phyloP scores from a whole-genome alignment of 2,329 filamentous ascomycete species.

The Chrysoporthe puriensis region DNA sequence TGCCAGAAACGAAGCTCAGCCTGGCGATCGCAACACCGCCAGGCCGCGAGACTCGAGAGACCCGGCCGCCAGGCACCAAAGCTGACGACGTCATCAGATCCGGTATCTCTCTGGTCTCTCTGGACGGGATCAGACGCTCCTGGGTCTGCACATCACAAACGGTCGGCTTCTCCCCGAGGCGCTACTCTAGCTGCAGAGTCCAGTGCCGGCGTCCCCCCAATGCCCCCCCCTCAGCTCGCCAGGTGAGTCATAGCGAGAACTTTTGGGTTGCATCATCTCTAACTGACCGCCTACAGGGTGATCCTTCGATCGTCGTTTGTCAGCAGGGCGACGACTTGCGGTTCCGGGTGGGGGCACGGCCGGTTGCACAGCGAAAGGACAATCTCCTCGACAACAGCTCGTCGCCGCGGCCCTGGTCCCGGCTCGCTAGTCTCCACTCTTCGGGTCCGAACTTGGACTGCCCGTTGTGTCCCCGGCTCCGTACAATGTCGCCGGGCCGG shows the following conservation, averaged over 20 bases:
- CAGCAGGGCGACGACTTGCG: too few species aligned
- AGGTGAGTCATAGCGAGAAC: slow-evolving; percentile 4
- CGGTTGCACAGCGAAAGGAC: not conserved
- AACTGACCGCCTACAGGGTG: not conserved
- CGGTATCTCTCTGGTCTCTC: not conserved
- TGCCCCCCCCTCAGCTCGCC: not conserved
- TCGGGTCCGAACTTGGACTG: not conserved
- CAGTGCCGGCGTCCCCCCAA: not conserved
- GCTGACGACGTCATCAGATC: slow-evolving; percentile 1
- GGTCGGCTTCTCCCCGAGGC: not conserved
- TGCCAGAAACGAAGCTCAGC: too few species aligned
- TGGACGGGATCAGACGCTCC: not conserved
- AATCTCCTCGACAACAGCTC: not conserved
- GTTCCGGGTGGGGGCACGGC: too few species aligned
- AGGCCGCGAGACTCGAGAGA: too few species aligned
- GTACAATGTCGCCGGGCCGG: slow-evolving; percentile 1
- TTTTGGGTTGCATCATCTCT: not conserved
- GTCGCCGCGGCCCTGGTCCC: not conserved
- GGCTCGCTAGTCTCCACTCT: not conserved
- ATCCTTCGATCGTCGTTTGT: too few species aligned
- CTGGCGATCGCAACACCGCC: too few species aligned
- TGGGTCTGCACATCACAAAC: not conserved
- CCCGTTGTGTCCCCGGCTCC: not conserved
- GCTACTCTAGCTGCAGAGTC: not conserved
- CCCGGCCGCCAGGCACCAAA: slow-evolving; percentile 1